Percentiles rank a stretch among this genome's conserved stretches.
Conservation (phyloP, 495 filamentous ascomycete species). For the Hypoxylon rickii region DNA sequence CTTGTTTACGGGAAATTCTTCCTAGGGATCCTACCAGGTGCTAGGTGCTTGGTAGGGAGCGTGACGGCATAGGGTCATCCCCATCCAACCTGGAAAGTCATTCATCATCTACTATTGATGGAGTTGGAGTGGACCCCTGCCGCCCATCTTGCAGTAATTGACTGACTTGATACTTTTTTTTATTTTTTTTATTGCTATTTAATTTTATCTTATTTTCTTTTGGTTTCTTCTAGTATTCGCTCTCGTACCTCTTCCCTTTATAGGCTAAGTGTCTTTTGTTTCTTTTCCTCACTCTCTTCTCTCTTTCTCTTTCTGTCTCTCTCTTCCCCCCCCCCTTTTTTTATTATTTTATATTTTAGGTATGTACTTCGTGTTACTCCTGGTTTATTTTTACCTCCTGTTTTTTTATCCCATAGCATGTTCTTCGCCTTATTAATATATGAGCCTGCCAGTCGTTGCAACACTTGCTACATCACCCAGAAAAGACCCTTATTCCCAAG, state of each 20-base stretch:
- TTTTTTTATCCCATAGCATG: background rate
- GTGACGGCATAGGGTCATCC: constrained; percentile 37
- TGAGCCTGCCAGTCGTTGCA: background rate
- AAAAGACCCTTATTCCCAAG: constrained; percentile 2
- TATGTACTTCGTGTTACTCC: too few relatives aligned
- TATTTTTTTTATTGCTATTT: too few relatives aligned
- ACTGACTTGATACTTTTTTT: background rate
- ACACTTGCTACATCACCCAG: background rate
- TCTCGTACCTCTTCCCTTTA: constrained; percentile 33
- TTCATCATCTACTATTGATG: constrained; percentile 33
- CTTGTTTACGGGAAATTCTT: constrained; percentile 17
- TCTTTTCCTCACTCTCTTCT: constrained; percentile 2
- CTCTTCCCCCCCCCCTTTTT: background rate
- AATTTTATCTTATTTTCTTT: too few relatives aligned
- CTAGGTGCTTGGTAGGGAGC: constrained; percentile 6
- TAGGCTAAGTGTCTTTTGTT: constrained; percentile 27
- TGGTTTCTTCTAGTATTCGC: too few relatives aligned
- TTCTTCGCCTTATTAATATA: constrained; percentile 15
- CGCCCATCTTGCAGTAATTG: constrained; percentile 15
- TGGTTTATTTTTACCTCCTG: constrained; percentile 1
- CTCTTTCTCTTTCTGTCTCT: constrained; percentile 2
- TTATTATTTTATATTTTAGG: constrained; percentile 3
- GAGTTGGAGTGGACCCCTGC: constrained; percentile 25
- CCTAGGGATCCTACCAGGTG: background rate
- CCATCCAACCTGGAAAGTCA: constrained; percentile 35